A percentile compares a stretch with the other conserved stretches of the same genome.
phyloP scores from a whole-genome alignment of 768 basidiomycete species.

The Holtermanniella nyarrowii region DNA sequence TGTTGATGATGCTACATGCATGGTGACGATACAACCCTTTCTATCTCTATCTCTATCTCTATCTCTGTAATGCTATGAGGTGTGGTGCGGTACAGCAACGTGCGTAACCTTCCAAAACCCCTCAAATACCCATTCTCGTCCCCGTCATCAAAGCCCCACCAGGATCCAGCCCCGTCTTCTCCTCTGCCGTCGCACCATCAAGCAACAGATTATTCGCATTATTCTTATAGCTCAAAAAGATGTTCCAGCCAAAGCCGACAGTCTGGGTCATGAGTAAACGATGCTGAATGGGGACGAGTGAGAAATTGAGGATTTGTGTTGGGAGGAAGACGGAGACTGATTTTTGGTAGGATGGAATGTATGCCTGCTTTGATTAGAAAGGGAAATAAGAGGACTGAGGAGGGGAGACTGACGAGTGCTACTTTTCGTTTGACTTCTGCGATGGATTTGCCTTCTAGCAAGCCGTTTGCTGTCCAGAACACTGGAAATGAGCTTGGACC shows the following conservation, averaged over 20 bases:
- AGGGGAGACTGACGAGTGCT: slow-evolving; percentile 6
- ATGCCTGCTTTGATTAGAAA: slow-evolving; percentile 4
- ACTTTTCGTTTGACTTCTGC: slow-evolving; percentile 30
- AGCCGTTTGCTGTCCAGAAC: slow-evolving; percentile 27
- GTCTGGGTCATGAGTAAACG: slow-evolving; percentile 29
- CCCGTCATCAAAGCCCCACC: background rate
- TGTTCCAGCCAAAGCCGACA: slow-evolving; percentile 37
- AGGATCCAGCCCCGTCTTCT: slow-evolving; percentile 5
- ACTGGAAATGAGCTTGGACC: slow-evolving; percentile 5
- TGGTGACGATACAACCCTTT: too few relatives aligned
- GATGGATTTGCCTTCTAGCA: slow-evolving; percentile 29
- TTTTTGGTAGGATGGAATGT: slow-evolving; percentile 28
- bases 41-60: background rate
- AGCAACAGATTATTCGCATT: slow-evolving; percentile 22
- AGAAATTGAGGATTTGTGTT: slow-evolving; percentile 35
- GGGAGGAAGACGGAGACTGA: slow-evolving; percentile 31
- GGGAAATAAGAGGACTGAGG: slow-evolving; percentile 1
- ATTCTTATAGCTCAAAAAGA: slow-evolving; percentile 35
- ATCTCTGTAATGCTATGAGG: background rate
- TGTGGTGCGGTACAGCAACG: background rate
- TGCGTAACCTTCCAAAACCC: background rate
- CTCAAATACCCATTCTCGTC: background rate
- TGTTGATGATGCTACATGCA: too few relatives aligned
- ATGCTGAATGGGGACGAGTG: slow-evolving; percentile 31
- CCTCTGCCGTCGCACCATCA: slow-evolving; percentile 1